Evolutionary conservation across 208 protist genomes (phyloP), one percentile per base, ranked within the genome.

Genomic region (Acanthamoeba royreba): DNA sequence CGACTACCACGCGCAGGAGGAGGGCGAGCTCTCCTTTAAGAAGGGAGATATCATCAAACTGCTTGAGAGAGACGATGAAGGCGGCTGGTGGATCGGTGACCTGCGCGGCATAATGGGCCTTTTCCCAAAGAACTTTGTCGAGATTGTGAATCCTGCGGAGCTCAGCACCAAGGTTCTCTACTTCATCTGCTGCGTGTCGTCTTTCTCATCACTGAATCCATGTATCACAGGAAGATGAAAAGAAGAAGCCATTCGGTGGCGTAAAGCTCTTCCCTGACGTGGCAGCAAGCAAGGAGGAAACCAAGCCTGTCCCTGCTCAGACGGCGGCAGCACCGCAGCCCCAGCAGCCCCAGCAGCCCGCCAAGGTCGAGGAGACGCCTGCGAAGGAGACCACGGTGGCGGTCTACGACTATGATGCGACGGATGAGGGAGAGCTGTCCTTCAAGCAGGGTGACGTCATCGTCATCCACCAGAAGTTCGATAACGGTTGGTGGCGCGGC

Each of bases 11-110:
- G 69, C 90, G 47, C 66, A 85, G 90, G 69, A 93, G 49, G 63
- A 81, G 66, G 90, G 53, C 69, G 90, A 93, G 45, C 58, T 93
- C 22, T 61, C 66, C 25, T 45, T 93, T 31, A 86, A 86, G 35
- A 53, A 87, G 66, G 90, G 47, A 25, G 90, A 93, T 19, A 19
- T 93, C 40, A 86, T 93, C 66, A 19, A 28, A 28, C 42, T 93
- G 45, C 33, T 85, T 22, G 81, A 55, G 52, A 45, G 33, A 25
- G 81, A 89, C 49, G 63, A 93, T 28, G 58, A 69, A 40, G 47
- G 87, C 87, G 87, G 87, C n/a, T 79, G 90, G 63, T 93, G 90
- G 90, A 69, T 63, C n/a, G 63, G 66, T 33, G 90, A 85, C 47
- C 45, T 85, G 49, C 35, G 47, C 63, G 90, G 90, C 28, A 53